These are phyloP conservation scores for Metrosideros polymorpha DNA, from an alignment of 441 rosid genomes.

Conservation along the genomic window DNA sequence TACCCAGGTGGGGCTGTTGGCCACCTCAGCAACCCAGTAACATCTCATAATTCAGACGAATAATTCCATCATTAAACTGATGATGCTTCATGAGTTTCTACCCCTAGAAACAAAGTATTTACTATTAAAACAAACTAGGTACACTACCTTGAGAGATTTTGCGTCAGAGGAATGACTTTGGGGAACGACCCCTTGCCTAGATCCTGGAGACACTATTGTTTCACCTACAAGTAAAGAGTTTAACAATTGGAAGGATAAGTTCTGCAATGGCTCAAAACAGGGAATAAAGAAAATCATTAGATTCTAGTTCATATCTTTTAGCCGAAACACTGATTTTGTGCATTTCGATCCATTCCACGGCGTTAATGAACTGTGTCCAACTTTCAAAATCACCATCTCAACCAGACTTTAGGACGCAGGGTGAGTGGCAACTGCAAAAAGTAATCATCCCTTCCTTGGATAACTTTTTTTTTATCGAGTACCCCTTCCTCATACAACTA, in stretches of 20 bases:
- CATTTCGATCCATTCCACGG: not conserved
- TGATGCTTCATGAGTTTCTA: not conserved
- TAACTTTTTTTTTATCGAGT: not conserved
- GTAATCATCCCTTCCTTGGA: not conserved
- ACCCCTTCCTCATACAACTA: not conserved
- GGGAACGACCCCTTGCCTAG: constrained; percentile 71
- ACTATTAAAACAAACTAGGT: not conserved
- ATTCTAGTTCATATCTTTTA: not conserved
- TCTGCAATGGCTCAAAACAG: not conserved
- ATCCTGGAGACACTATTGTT: constrained; percentile 60
- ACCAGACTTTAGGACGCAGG: not conserved
- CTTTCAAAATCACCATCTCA: not conserved
- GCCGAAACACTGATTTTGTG: not conserved
- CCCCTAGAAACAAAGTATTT: not conserved
- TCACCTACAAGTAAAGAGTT: constrained; percentile 33
- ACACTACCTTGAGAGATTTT: constrained; percentile 43
- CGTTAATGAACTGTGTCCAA: not conserved
- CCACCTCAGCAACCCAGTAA: constrained; percentile 76
- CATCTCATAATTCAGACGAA: constrained; percentile 26
- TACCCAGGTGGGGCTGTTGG: constrained; percentile 81
- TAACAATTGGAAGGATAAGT: not conserved
- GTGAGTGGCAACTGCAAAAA: not conserved
- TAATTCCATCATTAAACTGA: not conserved
- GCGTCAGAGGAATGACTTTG: constrained; percentile 58
- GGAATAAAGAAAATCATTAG: not conserved